Percentiles rank a stretch among this genome's conserved stretches.
Conservation (phyloP, 306 rosid genomes). For the Luffa aegyptiaca region DNA sequence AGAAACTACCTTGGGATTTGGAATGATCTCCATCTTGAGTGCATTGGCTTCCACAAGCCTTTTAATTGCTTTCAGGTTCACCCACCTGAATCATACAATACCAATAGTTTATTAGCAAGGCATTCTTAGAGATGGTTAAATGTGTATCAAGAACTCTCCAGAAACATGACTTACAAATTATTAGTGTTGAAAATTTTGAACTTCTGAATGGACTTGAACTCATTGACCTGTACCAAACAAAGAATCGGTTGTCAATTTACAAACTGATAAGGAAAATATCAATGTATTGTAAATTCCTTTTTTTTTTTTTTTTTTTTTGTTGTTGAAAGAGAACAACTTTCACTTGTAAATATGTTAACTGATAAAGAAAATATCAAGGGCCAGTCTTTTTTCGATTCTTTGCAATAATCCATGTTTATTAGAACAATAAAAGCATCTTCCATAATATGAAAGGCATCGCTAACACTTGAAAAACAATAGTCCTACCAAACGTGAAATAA, state of each 20-base stretch:
- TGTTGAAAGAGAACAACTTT: too few relatives aligned
- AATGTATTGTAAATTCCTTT: background rate
- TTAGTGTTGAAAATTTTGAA: conserved; percentile 98
- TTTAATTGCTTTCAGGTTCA: conserved; percentile 76
- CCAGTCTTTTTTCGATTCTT: background rate
- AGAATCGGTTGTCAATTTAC: conserved; percentile 14
- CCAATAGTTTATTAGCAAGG: conserved; percentile 13
- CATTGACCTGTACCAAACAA: conserved; percentile 55
- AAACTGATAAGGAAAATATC: conserved; percentile 6
- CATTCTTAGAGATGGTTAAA: background rate
- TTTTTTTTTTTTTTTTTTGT: too few relatives aligned
- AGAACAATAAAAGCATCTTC: background rate
- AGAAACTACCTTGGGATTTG: conserved; percentile 79
- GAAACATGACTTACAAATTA: conserved; percentile 58
- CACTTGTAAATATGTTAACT: background rate
- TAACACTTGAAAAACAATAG: conserved; percentile 8
- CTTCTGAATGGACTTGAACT: conserved; percentile 96
- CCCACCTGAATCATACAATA: conserved; percentile 57
- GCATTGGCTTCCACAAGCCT: conserved; percentile 85
- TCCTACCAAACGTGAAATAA: background rate
- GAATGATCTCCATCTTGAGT: conserved; percentile 96
- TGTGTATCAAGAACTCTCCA: conserved; percentile 7
- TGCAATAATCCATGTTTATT: background rate
- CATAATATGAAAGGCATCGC: background rate
- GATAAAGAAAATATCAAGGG: background rate